Evolutionary conservation across 139 green algal genomes (phyloP).

Genomic region (Volvox reticuliferus): DNA sequence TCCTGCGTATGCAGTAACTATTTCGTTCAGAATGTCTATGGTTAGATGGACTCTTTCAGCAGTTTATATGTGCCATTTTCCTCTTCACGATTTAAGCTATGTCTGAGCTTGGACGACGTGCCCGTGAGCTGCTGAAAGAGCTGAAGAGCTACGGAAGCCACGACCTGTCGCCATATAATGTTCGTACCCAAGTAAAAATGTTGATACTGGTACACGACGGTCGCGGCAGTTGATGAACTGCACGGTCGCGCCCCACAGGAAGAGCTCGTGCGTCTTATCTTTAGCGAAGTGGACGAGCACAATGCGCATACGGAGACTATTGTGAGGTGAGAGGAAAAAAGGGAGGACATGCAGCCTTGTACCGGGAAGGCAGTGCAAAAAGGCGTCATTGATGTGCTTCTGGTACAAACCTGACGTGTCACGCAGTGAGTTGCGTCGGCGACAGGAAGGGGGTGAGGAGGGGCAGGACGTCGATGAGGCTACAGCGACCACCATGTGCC

Average conservation of each 20-base stretch:
- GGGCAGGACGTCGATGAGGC: constrained; percentile 20
- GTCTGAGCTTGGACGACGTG: constrained; percentile 39
- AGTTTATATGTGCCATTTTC: too few species aligned
- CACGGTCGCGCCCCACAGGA: constrained; percentile 31
- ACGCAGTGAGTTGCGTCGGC: constrained; percentile 31
- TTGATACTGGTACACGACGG: background rate
- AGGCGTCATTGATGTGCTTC: too few species aligned
- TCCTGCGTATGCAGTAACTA: too few species aligned
- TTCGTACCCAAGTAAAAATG: background rate
- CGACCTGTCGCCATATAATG: constrained; percentile 44
- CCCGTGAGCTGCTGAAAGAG: constrained; percentile 47
- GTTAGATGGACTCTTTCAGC: too few species aligned
- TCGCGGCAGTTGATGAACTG: background rate
- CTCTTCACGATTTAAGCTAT: constrained; percentile 19
- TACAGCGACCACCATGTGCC: constrained; percentile 41
- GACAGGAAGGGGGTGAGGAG: constrained; percentile 24
- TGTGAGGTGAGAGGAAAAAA: constrained; percentile 35
- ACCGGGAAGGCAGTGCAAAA: too few species aligned
- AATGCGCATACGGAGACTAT: constrained; percentile 36
- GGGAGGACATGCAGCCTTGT: too few species aligned
- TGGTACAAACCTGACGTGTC: too few species aligned
- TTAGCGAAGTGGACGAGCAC: constrained; percentile 54
- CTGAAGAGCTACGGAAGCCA: constrained; percentile 37
- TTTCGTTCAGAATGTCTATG: too few species aligned
- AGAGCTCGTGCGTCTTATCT: constrained; percentile 48